Conservation (phyloP, 2,329 filamentous ascomycete species). For the Nemania bipapillata region DNA sequence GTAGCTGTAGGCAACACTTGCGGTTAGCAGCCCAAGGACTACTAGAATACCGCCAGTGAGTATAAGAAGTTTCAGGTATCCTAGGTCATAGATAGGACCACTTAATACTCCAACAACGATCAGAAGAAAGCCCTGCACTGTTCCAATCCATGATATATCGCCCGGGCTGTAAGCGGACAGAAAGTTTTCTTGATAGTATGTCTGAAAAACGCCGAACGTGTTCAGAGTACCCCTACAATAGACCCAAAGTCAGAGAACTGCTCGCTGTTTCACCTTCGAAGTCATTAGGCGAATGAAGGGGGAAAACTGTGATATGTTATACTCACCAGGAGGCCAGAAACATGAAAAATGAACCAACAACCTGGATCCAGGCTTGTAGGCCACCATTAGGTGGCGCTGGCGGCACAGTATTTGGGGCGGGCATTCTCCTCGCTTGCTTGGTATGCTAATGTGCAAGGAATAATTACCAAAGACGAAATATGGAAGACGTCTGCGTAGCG, state of each 20-base stretch:
- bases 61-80: constrained; percentile 44
- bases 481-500: too few relatives aligned
- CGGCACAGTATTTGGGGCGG: too few relatives aligned
- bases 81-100: constrained; percentile 49
- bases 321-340: too few relatives aligned
- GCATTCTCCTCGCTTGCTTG: too few relatives aligned
- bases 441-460: too few relatives aligned
- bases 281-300: constrained; percentile 44
- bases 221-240: too few relatives aligned
- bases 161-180: constrained; percentile 40
- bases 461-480: too few relatives aligned
- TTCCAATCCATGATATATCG: constrained; percentile 52
- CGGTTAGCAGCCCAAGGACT: constrained; percentile 30
- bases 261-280: too few relatives aligned
- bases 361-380: constrained; percentile 45
- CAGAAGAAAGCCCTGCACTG: constrained; percentile 50
- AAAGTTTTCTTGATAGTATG: constrained; percentile 48
- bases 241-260: too few relatives aligned
- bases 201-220: constrained; percentile 52
- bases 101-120: constrained; percentile 48
- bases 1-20: constrained; percentile 32
- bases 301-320: too few relatives aligned
- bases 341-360: too few relatives aligned
- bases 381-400: constrained; percentile 45
- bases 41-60: constrained; percentile 41